phyloP scores from a whole-genome alignment of 2,329 filamentous ascomycete genomes.

The Neofusicoccum kwambonambiense region DNA sequence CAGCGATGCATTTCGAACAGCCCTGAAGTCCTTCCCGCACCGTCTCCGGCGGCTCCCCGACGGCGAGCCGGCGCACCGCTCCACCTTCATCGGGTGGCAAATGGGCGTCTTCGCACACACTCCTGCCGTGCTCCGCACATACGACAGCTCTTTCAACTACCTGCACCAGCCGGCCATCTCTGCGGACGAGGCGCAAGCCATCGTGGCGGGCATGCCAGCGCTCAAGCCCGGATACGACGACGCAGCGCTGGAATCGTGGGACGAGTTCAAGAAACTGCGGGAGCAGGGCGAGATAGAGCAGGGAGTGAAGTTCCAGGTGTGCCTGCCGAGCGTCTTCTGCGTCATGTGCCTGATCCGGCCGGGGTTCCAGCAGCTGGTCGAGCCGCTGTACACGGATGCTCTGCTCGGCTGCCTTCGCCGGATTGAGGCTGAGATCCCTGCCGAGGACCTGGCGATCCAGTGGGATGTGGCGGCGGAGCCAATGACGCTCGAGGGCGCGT shows the following conservation, averaged over 20 bases:
- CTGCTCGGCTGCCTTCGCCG: slow-evolving; percentile 28
- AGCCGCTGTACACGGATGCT: slow-evolving; percentile 34
- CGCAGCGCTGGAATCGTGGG: slow-evolving; percentile 34
- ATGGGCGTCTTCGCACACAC: slow-evolving; percentile 6
- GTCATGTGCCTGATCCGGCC: slow-evolving; percentile 20
- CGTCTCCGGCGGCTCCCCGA: slow-evolving; percentile 22
- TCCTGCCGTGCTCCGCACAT: neutral
- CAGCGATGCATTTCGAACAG: slow-evolving; percentile 9
- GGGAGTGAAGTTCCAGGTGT: slow-evolving; percentile 33
- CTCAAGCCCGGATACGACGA: slow-evolving; percentile 33
- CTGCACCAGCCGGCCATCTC: neutral
- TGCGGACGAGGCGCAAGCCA: neutral
- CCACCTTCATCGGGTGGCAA: slow-evolving; percentile 20
- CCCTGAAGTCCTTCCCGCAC: slow-evolving; percentile 4
- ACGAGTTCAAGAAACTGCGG: slow-evolving; percentile 29
- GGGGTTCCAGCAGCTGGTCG: slow-evolving; percentile 28
- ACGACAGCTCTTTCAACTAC: neutral
- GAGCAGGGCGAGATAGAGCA: slow-evolving; percentile 29
- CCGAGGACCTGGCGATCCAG: slow-evolving; percentile 35
- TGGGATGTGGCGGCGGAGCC: slow-evolving; percentile 37
- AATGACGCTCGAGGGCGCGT: slow-evolving; percentile 28
- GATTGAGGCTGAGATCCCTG: slow-evolving; percentile 33
- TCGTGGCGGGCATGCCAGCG: slow-evolving; percentile 7
- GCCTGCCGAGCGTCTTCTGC: slow-evolving; percentile 28
- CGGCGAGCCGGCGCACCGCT: slow-evolving; percentile 21